A percentile compares a stretch with the other conserved stretches of the same genome.
Evolutionary conservation across 345 rosid species (phyloP).

Genomic region (Eucalyptus rudis): DNA sequence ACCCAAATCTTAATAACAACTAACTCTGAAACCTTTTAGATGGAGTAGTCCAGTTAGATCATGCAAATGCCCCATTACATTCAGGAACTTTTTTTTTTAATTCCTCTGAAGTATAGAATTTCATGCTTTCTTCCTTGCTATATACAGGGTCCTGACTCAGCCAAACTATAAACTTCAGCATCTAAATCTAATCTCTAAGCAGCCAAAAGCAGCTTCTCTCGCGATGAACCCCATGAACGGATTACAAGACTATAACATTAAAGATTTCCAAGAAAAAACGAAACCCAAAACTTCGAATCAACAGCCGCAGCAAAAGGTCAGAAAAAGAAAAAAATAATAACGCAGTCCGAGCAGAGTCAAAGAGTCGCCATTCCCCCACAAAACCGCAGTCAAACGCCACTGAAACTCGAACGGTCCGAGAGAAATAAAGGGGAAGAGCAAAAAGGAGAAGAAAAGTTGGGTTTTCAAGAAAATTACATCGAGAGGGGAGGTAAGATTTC

Average conservation of each 20-base stretch:
- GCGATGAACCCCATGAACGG: not conserved
- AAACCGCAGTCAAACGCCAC: not conserved
- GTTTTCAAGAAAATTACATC: slow-evolving; percentile 16
- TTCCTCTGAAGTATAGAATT: not conserved
- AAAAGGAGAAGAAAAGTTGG: not conserved
- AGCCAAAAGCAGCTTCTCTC: not conserved
- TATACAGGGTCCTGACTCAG: not conserved
- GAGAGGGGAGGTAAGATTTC: slow-evolving; percentile 60
- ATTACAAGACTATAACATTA: not conserved
- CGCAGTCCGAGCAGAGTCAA: not conserved
- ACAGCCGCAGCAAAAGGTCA: not conserved
- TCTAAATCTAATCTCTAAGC: not conserved
- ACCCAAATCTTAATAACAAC: not conserved
- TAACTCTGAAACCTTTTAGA: not conserved
- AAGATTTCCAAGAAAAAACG: not conserved
- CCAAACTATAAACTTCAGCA: not conserved
- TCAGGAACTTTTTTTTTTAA: not conserved
- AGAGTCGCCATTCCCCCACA: not conserved
- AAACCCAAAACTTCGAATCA: not conserved
- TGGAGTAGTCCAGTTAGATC: not conserved
- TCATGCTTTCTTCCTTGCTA: not conserved
- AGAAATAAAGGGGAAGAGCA: not conserved
- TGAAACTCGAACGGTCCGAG: not conserved
- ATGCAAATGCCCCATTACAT: not conserved
- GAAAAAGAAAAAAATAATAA: too few species aligned